phyloP scores from a whole-genome alignment of 2,329 filamentous ascomycete genomes.

The Zymoseptoria passerinii region DNA sequence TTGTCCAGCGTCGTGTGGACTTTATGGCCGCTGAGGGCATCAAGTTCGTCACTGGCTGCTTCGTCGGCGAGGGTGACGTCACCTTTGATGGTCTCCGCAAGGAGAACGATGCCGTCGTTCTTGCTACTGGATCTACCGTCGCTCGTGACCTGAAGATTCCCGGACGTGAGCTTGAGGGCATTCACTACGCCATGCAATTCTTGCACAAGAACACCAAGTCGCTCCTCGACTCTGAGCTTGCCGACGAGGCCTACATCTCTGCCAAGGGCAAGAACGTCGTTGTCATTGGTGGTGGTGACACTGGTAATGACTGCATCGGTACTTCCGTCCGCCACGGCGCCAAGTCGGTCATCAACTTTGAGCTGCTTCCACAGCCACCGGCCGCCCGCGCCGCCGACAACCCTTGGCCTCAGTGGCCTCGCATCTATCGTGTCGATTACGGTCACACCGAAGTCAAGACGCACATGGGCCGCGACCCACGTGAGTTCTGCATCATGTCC shows the following conservation, averaged over 20 bases:
- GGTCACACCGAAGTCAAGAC: constrained; percentile 93
- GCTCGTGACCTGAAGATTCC: constrained; percentile 88
- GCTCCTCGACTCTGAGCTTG: constrained; percentile 80
- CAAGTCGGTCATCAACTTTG: constrained; percentile 94
- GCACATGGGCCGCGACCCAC: constrained; percentile 90
- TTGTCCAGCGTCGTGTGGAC: constrained; percentile 90
- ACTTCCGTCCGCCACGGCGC: constrained; percentile 92
- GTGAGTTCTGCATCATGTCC: constrained; percentile 97
- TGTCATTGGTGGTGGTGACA: constrained; percentile 95
- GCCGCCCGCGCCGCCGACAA: constrained; percentile 86
- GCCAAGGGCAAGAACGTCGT: constrained; percentile 94
- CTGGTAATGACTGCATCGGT: constrained; percentile 95
- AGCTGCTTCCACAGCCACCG: constrained; percentile 86
- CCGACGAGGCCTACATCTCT: constrained; percentile 79
- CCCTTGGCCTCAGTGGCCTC: constrained; percentile 97
- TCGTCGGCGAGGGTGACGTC: constrained; percentile 64
- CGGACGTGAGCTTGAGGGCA: constrained; percentile 76
- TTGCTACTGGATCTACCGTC: constrained; percentile 88
- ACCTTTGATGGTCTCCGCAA: constrained; percentile 64
- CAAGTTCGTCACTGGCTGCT: constrained; percentile 67
- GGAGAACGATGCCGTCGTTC: constrained; percentile 73
- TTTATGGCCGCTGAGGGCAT: constrained; percentile 89
- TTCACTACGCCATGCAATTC: constrained; percentile 97
- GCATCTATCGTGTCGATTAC: constrained; percentile 97
- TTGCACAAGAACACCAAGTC: constrained; percentile 97